Evolutionary conservation across 805 yeast species (phyloP), one percentile per base, ranked within the genome.

Genomic region (Wickerhamiella slavikovae): DNA sequence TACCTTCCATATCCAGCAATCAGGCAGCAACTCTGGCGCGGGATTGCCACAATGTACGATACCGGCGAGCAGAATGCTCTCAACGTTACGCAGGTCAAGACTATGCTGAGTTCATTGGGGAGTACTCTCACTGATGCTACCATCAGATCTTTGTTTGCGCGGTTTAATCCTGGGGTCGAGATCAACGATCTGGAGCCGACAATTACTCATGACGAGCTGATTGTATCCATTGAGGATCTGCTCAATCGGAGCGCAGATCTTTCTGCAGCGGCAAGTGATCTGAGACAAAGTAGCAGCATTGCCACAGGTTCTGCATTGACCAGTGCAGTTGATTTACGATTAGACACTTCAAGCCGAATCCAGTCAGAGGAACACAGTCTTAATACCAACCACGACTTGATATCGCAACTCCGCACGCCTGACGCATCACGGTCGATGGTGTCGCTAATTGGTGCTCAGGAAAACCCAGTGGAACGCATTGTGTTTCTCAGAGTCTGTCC

Each of bases 401-500:
- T n/a, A n/a, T n/a, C n/a, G n/a, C n/a, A n/a, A n/a, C 10, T 18
- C 9, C 6, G 10, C 9, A 18, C 21, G 9, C 21, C 21, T 10
- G n/a, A n/a, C n/a, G n/a, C n/a, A n/a, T n/a, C n/a, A n/a, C n/a
- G n/a, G n/a, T n/a, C n/a, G n/a, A n/a, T n/a, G n/a, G n/a, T n/a
- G n/a, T 18, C 21, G 6, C 5, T 12, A 9, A 9, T 8, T 13
- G 12, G 16, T n/a, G 29, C 21, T 12, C 7, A 15, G 5, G 29
- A 29, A 9, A 20, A 27, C 4, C 38, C 32, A 5, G 24, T 36
- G 6, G 58, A 51, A 24, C 59, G 63, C 27, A 55, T 72, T 4
- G 64, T 78, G 43, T 66, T 62, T 28, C 58, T 77, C 20, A 67
- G 69, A 35, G 62, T 62, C 31, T 89, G 96, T 45, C 96, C 96